phyloP scores from a whole-genome alignment of 2,329 filamentous ascomycete genomes.

The Tolypocladium inflatum region DNA sequence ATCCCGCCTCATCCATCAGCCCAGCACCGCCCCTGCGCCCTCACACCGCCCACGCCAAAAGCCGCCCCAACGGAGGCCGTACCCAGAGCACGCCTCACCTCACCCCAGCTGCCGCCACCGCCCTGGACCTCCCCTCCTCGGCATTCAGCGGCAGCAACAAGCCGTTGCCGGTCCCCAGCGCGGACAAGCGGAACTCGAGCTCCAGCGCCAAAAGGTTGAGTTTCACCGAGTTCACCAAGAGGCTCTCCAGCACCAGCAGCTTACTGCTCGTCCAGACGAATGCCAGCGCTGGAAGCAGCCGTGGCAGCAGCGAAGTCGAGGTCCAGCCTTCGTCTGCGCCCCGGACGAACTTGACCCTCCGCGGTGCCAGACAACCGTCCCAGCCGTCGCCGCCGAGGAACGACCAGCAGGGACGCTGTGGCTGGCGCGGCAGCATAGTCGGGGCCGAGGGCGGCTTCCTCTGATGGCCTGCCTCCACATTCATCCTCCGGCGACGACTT shows the following conservation, averaged over 20 bases:
- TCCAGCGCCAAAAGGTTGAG: constrained; percentile 49
- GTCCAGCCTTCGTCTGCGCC: constrained; percentile 24
- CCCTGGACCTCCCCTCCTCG: constrained; percentile 12
- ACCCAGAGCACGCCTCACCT: constrained; percentile 40
- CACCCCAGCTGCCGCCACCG: constrained; percentile 15
- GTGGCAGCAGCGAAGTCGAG: constrained; percentile 36
- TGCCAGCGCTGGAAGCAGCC: constrained; percentile 36
- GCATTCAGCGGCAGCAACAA: constrained; percentile 10
- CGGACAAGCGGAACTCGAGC: constrained; percentile 41
- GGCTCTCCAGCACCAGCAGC: constrained; percentile 51
- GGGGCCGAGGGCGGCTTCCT: constrained; percentile 47
- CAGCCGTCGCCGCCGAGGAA: constrained; percentile 17
- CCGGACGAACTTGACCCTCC: constrained; percentile 32
- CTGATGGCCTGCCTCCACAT: constrained; percentile 18
- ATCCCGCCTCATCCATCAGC: constrained; percentile 5
- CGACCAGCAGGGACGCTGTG: constrained; percentile 34
- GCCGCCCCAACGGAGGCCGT: constrained; percentile 31
- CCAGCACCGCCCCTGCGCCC: constrained; percentile 29
- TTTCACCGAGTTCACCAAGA: constrained; percentile 52
- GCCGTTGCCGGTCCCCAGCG: constrained; percentile 13
- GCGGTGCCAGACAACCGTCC: constrained; percentile 23
- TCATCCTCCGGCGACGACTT: not conserved
- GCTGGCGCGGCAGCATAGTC: constrained; percentile 48
- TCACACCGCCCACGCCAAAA: constrained; percentile 44
- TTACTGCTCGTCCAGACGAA: constrained; percentile 51